These are phyloP conservation scores for Lathyrus oleraceus DNA, from an alignment of 306 rosid genomes.

Conservation along the genomic window DNA sequence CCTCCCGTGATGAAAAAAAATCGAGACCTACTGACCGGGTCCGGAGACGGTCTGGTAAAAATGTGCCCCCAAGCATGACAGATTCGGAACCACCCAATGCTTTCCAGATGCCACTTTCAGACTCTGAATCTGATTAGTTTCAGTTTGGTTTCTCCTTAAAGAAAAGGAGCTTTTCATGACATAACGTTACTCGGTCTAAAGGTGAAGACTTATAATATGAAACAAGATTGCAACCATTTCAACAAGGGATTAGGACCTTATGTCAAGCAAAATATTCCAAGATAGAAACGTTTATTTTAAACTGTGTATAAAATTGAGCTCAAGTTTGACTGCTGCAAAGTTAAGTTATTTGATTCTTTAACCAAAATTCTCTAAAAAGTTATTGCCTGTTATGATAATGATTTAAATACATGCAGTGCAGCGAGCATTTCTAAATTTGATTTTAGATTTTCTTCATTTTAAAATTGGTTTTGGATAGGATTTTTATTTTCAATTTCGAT, in stretches of 20 bases:
- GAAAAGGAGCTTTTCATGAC: constrained; percentile 22
- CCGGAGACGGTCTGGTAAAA: constrained; percentile 34
- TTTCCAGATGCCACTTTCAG: constrained; percentile 58
- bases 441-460: no score
- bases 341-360: constrained; percentile 1
- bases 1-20: constrained; percentile 49
- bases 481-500: no score
- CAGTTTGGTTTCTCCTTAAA: constrained; percentile 9
- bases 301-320: constrained; percentile 14
- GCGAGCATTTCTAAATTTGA: no score
- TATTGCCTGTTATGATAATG: neutral
- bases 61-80: constrained; percentile 56
- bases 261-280: neutral
- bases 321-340: neutral
- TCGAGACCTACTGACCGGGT: constrained; percentile 43
- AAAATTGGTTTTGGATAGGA: no score
- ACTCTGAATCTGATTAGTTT: constrained; percentile 74
- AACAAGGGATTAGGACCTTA: constrained; percentile 6
- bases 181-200: constrained; percentile 11
- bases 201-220: constrained; percentile 5
- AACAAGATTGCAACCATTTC: neutral
- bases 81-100: constrained; percentile 71
- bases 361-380: neutral
- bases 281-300: neutral
- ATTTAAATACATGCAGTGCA: neutral